Evolutionary conservation across 371 early-diverging fungal species (phyloP).

Genomic region (Actinomortierella wolfii): DNA sequence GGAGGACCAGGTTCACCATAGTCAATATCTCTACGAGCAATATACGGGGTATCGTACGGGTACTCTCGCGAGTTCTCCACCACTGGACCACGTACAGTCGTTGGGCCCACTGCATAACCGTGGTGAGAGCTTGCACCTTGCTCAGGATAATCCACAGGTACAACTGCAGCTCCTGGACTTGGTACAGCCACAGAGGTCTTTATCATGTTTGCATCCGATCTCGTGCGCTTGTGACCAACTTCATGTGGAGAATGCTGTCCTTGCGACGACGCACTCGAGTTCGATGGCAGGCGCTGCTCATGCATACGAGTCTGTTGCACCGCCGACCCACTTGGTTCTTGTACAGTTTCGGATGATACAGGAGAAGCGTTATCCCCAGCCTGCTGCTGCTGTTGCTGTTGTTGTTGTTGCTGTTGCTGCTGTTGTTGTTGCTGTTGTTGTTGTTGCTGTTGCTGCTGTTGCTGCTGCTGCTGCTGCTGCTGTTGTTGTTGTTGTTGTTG

Average conservation of each 20-base stretch:
- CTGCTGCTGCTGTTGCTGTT: constrained; percentile 17
- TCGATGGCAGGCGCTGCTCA: constrained; percentile 11
- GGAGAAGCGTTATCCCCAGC: constrained; percentile 18
- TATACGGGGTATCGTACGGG: too few relatives aligned
- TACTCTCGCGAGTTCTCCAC: too few relatives aligned
- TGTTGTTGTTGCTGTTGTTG: constrained; percentile 17
- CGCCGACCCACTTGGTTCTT: constrained; percentile 21
- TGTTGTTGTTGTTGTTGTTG: background rate
- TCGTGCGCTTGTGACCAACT: background rate
- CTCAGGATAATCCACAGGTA: too few relatives aligned
- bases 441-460: constrained; percentile 22
- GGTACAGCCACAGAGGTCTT: too few relatives aligned
- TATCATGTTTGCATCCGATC: too few relatives aligned
- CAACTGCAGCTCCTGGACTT: too few relatives aligned
- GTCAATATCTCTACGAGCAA: too few relatives aligned
- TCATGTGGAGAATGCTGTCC: constrained; percentile 17
- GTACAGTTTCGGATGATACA: constrained; percentile 2
- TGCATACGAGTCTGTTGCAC: constrained; percentile 8
- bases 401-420: constrained; percentile 8
- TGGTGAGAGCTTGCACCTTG: too few relatives aligned
- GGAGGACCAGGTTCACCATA: too few relatives aligned
- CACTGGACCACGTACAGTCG: too few relatives aligned
- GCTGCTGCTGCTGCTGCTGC: constrained; percentile 13
- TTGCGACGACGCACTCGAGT: constrained; percentile 10
- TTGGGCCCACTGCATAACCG: too few relatives aligned